Conservation (phyloP, 2,329 filamentous ascomycete species). For the Furcasterigmium furcatum region DNA sequence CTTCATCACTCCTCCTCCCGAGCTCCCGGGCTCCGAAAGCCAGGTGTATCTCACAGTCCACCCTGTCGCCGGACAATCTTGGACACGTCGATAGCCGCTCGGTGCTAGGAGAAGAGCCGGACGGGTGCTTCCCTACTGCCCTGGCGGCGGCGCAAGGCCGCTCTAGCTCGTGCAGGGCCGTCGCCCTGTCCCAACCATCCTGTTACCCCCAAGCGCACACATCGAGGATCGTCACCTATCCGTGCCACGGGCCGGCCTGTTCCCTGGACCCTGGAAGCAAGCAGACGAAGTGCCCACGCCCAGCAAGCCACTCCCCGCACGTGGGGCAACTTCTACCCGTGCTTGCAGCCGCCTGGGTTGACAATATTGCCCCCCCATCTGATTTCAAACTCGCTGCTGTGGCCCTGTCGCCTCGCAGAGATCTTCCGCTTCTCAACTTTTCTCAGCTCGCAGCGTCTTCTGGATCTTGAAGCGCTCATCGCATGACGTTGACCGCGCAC, state of each 20-base stretch:
- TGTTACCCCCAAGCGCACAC: neutral
- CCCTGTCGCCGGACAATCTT: neutral
- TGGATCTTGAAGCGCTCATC: neutral
- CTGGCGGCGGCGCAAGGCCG: neutral
- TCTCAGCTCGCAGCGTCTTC: neutral
- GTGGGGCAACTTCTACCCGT: neutral
- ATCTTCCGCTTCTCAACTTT: neutral
- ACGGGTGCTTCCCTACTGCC: neutral
- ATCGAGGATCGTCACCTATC: neutral
- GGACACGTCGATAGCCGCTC: neutral
- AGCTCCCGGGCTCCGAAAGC: neutral
- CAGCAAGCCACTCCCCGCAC: conserved; percentile 1
- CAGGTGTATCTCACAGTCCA: neutral
- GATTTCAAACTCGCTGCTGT: neutral
- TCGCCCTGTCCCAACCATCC: neutral
- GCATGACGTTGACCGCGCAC: no score
- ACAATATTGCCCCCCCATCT: neutral
- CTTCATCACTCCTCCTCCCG: neutral
- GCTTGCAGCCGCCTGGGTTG: neutral
- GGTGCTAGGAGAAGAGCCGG: neutral
- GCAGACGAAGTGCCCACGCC: neutral
- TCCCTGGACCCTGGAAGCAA: neutral
- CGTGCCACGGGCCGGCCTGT: neutral
- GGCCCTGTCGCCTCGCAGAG: neutral
- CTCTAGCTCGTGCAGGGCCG: no score